Base-by-base conservation (phyloP, 805 yeast species). In the Priceomyces castillae region DNA sequence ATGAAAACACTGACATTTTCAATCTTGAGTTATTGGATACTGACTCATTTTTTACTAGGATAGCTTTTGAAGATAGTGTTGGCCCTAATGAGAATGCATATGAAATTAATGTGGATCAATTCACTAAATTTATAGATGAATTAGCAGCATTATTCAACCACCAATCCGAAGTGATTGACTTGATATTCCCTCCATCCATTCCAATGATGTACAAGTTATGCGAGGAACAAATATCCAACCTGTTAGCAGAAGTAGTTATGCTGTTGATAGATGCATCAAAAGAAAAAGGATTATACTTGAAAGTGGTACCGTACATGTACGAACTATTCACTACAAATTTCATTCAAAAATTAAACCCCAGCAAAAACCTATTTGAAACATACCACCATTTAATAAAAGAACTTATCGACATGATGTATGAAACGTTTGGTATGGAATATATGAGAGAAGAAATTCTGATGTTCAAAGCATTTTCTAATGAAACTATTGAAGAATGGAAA, bases 201-300 rank as follows among this genome's bases (percentile, higher is more conserved):
- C 78, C 79, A 0, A 74, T 76, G 65, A 69, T 71, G 71, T 64
- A 65, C 50, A 69, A 73, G 42, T 67, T 77, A 3, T 59, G 75
- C 37, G 81, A 78, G 48, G 76, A 71, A 37, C 59, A 77, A 30
- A 61, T 71, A 2, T 54, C 69, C 10, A 71, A 66, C 48, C 71
- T 67, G 42, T 46, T 70, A n/a, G 57, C 61, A 41, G 74, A 69
- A 30, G 45, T 64, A 7, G 46, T 67, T 1, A 51, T 58, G 51
- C 37, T 59, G 14, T 46, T 68, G 7, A 54, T 64, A 7, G 62
- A 59, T 10, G 31, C 49, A 2, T 58, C 73, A 3, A 65, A 61
- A 42, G 42, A 52, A 23, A 56, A 50, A 33, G 50, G 51, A 2
- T 34, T 62, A 7, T 74, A 71, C 46, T 51, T 76, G 22, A 45